Base-by-base conservation (phyloP, 768 basidiomycete genomes). In the Sporobolomyces phaffii region DNA sequence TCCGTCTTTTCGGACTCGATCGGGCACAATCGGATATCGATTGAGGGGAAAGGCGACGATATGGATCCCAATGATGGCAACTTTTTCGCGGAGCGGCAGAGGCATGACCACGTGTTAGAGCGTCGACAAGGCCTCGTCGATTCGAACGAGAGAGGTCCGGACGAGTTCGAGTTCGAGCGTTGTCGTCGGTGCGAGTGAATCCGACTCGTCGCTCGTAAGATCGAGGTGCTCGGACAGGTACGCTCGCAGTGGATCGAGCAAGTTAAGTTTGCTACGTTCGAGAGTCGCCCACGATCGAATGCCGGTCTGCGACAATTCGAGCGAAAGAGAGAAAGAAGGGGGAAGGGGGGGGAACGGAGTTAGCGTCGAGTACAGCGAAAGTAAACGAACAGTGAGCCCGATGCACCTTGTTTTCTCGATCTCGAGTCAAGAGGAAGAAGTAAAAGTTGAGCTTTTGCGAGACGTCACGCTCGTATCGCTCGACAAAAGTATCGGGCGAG, bases 361-460 rank as follows among this genome's bases (percentile, higher is more conserved):
- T n/a, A n/a, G n/a, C n/a, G n/a, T n/a, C n/a, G n/a, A n/a, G n/a
- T n/a, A n/a, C n/a, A n/a, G n/a, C n/a, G 18, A 48, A 48, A 18
- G 47, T 10, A 22, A 48, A 13, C 47, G 18, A 13, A 48, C 9
- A 26, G 26, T 31, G n/a, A 34, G 10, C 5, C 20, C 5, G 24
- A 51, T 43, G 2, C 2, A 58, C 56, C 56, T 33, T 31, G 29
- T 58, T 45, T 5, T 31, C 20, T 20, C 29, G 7, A n/a, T 58
- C 56, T 10, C 56, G 14, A 14, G 18, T 26, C 7, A 58, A 43
- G 2, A 58, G 5, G 36, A 45, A 58, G 22, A 34, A 58, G 56
- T 58, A 58, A 7, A n/a, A 58, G 43, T 58, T 58, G 41, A 58
- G 56, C 43, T 45, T 44, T 31, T 58, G 56, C 1, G 24, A 5